Percentiles rank a stretch among this genome's conserved stretches.
Evolutionary conservation across 345 rosid species (phyloP).

Genomic region (Clausena lansium): DNA sequence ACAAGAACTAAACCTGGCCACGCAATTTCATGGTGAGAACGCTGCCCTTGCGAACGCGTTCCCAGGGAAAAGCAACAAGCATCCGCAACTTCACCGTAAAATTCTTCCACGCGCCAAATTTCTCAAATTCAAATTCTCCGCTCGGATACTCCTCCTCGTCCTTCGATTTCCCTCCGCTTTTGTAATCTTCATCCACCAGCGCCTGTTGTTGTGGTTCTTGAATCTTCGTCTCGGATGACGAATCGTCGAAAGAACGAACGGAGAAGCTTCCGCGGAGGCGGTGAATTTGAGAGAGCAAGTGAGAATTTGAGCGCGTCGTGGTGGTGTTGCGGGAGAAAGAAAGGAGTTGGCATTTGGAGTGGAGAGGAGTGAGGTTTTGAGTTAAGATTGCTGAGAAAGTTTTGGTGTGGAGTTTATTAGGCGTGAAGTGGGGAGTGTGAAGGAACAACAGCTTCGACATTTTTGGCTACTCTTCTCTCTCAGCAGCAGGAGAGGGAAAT

Average conservation of each 20-base stretch:
- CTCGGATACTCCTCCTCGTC: conserved; percentile 62
- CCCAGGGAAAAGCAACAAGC: conserved; percentile 88
- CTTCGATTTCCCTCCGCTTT: not conserved
- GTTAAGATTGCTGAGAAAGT: conserved; percentile 30
- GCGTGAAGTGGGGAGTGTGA: conserved; percentile 44
- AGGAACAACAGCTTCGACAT: conserved; percentile 65
- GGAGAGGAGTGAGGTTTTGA: conserved; percentile 27
- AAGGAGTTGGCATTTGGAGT: conserved; percentile 9
- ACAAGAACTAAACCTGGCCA: conserved; percentile 64
- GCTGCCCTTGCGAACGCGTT: conserved; percentile 80
- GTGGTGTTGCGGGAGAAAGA: conserved; percentile 7
- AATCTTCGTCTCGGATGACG: conserved; percentile 41
- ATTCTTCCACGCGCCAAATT: conserved; percentile 53
- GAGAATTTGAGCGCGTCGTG: not conserved
- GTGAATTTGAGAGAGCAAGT: conserved; percentile 11
- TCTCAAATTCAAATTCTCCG: conserved; percentile 64
- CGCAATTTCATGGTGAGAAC: conserved; percentile 83
- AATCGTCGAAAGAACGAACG: conserved; percentile 64
- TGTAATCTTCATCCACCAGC: not conserved
- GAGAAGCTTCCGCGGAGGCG: conserved; percentile 31
- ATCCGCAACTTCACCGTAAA: conserved; percentile 64
- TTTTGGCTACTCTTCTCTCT: not conserved
- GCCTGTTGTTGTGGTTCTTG: conserved; percentile 15
- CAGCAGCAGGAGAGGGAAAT: not conserved
- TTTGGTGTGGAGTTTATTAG: conserved; percentile 25